Evolutionary conservation across 176 grass and related monocot species (phyloP).

Genomic region (Rhynchospora pubera): DNA sequence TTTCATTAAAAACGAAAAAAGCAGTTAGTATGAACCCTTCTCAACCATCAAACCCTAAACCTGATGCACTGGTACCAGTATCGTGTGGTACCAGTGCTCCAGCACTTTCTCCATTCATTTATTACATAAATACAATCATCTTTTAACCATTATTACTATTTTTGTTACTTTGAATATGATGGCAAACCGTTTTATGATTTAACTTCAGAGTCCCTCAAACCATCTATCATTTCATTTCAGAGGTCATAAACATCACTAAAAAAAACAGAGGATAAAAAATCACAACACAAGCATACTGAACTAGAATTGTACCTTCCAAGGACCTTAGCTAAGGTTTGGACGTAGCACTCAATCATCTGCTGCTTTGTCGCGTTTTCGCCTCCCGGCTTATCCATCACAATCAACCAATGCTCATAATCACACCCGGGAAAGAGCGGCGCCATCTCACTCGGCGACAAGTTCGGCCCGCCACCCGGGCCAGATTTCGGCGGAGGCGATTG

Average conservation of each 20-base stretch:
- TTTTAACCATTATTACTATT: neutral
- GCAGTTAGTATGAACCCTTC: too few species aligned
- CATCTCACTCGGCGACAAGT: conserved; percentile 52
- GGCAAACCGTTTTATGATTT: too few species aligned
- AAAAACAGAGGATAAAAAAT: neutral
- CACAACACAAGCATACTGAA: neutral
- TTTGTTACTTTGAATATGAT: neutral
- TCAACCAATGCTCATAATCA: conserved; percentile 82
- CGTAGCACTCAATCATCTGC: conserved; percentile 79
- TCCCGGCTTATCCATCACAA: conserved; percentile 77
- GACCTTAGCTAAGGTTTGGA: conserved; percentile 64
- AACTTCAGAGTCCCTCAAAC: too few species aligned
- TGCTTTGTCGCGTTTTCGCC: conserved; percentile 56
- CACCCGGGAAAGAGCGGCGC: conserved; percentile 65
- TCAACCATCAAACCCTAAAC: too few species aligned
- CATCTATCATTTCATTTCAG: neutral
- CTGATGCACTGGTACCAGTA: too few species aligned
- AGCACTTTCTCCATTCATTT: too few species aligned
- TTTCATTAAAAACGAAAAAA: neutral
- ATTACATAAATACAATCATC: too few species aligned
- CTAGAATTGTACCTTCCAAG: conserved; percentile 47
- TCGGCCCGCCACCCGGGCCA: neutral
- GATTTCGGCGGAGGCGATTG: neutral
- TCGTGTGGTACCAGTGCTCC: too few species aligned
- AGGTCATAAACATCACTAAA: neutral